These are phyloP conservation scores for Lecanicillium sp. DNA, from an alignment of 2,329 filamentous ascomycete species.

Conservation along the genomic window DNA sequence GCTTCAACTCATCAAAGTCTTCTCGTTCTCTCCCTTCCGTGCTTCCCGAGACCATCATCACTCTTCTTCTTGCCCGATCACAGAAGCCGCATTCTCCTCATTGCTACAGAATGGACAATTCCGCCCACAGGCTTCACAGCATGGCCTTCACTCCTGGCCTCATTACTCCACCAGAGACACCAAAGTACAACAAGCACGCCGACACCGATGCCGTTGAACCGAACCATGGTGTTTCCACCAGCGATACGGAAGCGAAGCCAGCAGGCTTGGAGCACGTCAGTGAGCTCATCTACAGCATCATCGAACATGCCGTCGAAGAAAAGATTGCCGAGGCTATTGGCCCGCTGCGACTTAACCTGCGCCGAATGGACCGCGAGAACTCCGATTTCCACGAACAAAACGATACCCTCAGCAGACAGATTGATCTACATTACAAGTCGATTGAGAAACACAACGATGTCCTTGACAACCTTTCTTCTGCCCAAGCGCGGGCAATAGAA, in stretches of 20 bases:
- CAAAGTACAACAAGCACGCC: slow-evolving; percentile 5
- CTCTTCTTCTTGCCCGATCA: too few relatives aligned
- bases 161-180: slow-evolving; percentile 15
- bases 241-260: neutral
- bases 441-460: slow-evolving; percentile 14
- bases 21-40: too few relatives aligned
- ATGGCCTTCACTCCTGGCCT: slow-evolving; percentile 4
- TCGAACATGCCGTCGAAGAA: slow-evolving; percentile 24
- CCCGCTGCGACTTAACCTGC: slow-evolving; percentile 20
- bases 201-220: neutral
- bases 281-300: slow-evolving; percentile 20
- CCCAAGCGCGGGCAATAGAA: slow-evolving; percentile 2
- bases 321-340: slow-evolving; percentile 22
- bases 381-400: slow-evolving; percentile 17
- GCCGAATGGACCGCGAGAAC: slow-evolving; percentile 12
- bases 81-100: too few relatives aligned
- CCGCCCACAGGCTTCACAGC: slow-evolving; percentile 1
- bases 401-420: slow-evolving; percentile 16
- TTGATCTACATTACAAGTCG: slow-evolving; percentile 16
- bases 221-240: neutral
- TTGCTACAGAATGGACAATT: too few relatives aligned
- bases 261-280: slow-evolving; percentile 2
- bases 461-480: slow-evolving; percentile 4
- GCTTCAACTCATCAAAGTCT: too few relatives aligned
- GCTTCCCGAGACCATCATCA: too few relatives aligned